These are phyloP conservation scores for Ceratobasidium sp. DNA, from an alignment of 1,284 basidiomycete species.

Conservation along the genomic window DNA sequence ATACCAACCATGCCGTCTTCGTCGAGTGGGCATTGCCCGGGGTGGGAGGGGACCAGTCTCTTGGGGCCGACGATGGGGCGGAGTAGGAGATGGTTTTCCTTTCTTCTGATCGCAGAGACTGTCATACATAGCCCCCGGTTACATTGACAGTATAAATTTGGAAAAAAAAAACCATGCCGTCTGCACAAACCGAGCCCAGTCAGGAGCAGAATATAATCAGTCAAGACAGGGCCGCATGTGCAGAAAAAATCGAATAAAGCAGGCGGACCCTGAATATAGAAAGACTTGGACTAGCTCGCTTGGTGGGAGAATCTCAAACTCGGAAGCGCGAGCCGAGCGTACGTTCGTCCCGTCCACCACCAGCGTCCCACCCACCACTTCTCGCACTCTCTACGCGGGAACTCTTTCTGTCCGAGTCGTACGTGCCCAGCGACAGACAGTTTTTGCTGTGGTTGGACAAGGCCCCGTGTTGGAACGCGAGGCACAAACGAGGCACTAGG, in stretches of 20 bases:
- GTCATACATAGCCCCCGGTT: no score
- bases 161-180: not conserved
- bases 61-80: no score
- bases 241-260: slow-evolving; percentile 2
- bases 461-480: not conserved
- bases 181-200: slow-evolving; percentile 11
- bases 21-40: no score
- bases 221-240: slow-evolving; percentile 1
- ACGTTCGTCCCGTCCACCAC: slow-evolving; percentile 1
- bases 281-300: slow-evolving; percentile 11
- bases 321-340: slow-evolving; percentile 18
- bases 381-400: not conserved
- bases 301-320: slow-evolving; percentile 24
- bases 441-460: not conserved
- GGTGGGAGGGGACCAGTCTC: no score
- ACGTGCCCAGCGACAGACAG: not conserved
- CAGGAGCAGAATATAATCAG: not conserved
- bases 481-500: slow-evolving; percentile 16
- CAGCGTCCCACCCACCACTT: not conserved
- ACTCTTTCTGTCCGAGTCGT: not conserved
- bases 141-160: no score
- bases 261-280: not conserved
- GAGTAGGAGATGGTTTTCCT: no score
- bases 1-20: not conserved
- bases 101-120: no score